Evolutionary conservation across 306 rosid species (phyloP).

Genomic region (Vigna angularis): DNA sequence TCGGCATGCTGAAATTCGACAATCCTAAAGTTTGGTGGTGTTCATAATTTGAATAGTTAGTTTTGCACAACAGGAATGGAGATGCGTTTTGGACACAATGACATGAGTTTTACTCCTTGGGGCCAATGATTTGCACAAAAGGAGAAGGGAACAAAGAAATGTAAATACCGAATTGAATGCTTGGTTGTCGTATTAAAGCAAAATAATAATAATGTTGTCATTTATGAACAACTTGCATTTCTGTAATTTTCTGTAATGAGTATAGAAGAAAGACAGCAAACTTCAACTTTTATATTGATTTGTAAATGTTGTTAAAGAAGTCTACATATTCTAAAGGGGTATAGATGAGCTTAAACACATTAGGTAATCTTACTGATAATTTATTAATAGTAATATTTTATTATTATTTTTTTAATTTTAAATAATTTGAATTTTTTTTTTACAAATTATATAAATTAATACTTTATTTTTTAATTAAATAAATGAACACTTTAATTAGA

Average conservation of each 20-base stretch:
- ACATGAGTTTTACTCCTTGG: neutral
- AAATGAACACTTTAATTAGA: too few species aligned
- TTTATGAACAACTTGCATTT: neutral
- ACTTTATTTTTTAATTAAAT: too few species aligned
- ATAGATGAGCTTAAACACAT: too few species aligned
- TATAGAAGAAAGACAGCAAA: too few species aligned
- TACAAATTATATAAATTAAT: too few species aligned
- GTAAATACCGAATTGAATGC: neutral
- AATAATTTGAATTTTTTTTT: too few species aligned
- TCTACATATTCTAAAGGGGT: too few species aligned
- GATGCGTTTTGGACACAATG: neutral
- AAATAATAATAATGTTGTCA: neutral
- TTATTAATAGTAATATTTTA: too few species aligned
- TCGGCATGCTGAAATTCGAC: neutral
- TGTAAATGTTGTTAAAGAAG: too few species aligned
- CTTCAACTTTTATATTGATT: too few species aligned
- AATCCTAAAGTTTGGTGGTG: neutral
- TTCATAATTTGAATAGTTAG: neutral
- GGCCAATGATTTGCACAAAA: neutral
- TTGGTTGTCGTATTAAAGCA: conserved; percentile 6
- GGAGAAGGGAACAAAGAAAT: neutral
- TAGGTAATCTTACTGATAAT: too few species aligned
- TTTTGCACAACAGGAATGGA: neutral
- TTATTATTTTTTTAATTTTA: too few species aligned
- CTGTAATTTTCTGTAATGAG: neutral